Evolutionary conservation across 345 rosid genomes (phyloP), one percentile per base, ranked within the genome.

Genomic region (Lenwebbia sp.): DNA sequence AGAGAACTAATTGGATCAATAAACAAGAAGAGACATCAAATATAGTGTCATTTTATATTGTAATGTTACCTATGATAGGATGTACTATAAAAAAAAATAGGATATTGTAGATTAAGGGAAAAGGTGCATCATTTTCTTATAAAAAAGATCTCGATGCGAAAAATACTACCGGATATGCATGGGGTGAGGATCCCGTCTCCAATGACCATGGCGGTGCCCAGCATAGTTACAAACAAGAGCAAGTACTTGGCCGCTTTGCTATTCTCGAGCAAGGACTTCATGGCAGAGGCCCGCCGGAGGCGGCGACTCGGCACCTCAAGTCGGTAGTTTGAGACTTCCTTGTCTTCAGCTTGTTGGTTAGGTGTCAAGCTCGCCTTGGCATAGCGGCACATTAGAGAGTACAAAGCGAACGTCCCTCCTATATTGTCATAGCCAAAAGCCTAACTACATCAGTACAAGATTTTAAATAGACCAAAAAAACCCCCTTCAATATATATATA

Each of bases 181-280:
- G 93, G 91, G 0, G 90, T 90, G 49, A 91, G 88, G 85, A 88
- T 84, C 11, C 91, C 91, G 40, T 91, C 93, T 56, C 93, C 93
- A 10, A 91, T 85, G 83, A 91, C 88, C 91, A 91, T 91, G 76
- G 93, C 60, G 5, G 89, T 90, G 2, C 85, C 90, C 53, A 88
- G 82, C 90, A 91, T 57, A 51, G 89, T 87, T 14, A 62, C 53
- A 37, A 90, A 30, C 58, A 88, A 85, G 6, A 91, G 54, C 26
- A 87, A n/a, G 21, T 89, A 89, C 78, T 89, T 89, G 41, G 85
- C 86, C 2, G 26, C 12, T 17, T 25, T 13, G 57, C 87, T 90
- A 4, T 83, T 84, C 87, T 91, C 93, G 6, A 91, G 70, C 22
- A 7, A 10, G 19, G 88, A 78, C 47, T 88, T 88, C 70, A 90